Percentiles rank a stretch among this genome's conserved stretches.
phyloP scores from a whole-genome alignment of 768 basidiomycete genomes.

The Tylopilus subfusipes region DNA sequence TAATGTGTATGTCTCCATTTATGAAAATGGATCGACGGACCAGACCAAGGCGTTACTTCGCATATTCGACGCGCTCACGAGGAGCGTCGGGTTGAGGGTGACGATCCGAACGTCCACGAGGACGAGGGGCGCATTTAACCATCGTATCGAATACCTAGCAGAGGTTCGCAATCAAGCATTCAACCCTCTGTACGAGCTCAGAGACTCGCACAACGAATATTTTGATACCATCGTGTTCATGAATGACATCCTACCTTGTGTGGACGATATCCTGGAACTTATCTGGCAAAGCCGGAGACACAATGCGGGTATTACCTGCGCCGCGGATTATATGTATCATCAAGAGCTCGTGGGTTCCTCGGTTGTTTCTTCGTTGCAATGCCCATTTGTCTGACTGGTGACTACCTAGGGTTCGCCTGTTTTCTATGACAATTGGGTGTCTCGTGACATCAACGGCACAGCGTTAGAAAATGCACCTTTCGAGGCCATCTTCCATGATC shows the following conservation, averaged over 20 bases:
- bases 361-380: neutral
- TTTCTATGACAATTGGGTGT: slow-evolving; percentile 99
- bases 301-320: slow-evolving; percentile 98
- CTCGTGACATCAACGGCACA: slow-evolving; percentile 97
- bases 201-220: slow-evolving; percentile 88
- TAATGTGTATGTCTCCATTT: slow-evolving; percentile 97
- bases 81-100: slow-evolving; percentile 86
- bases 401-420: slow-evolving; percentile 67
- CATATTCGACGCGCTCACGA: slow-evolving; percentile 91
- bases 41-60: slow-evolving; percentile 96
- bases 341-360: slow-evolving; percentile 70
- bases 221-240: slow-evolving; percentile 98
- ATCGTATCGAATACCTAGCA: slow-evolving; percentile 99
- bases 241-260: slow-evolving; percentile 98
- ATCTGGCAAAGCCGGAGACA: slow-evolving; percentile 92
- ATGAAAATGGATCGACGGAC: slow-evolving; percentile 98
- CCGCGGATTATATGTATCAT: slow-evolving; percentile 99
- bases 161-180: slow-evolving; percentile 99
- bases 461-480: slow-evolving; percentile 98
- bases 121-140: slow-evolving; percentile 93
- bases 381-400: neutral
- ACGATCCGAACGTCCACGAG: slow-evolving; percentile 91
- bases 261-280: slow-evolving; percentile 96
- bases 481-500: slow-evolving; percentile 88
- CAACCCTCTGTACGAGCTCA: slow-evolving; percentile 89